Percentiles rank a stretch among this genome's conserved stretches.
Conservation (phyloP, 169 alveolate species). For the Cryptosporidium sp. region DNA sequence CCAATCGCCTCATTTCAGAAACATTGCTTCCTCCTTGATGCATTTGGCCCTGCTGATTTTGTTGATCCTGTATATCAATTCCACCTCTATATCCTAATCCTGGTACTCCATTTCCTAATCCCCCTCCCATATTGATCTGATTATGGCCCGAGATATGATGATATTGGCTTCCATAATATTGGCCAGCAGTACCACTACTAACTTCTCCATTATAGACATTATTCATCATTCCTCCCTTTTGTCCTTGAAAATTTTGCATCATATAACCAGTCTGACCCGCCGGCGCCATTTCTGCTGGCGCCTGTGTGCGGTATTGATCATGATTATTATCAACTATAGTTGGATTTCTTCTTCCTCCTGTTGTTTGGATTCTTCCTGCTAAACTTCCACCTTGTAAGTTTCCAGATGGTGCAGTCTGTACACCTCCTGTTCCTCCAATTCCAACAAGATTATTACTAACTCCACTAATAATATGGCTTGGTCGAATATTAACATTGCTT, state of each 20-base stretch:
- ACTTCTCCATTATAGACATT: background rate
- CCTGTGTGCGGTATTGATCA: background rate
- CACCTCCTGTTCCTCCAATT: conserved; percentile 8
- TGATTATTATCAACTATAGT: background rate
- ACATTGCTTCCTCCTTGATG: background rate
- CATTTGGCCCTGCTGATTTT: background rate
- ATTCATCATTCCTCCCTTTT: background rate
- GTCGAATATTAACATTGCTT: background rate
- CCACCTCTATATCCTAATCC: background rate
- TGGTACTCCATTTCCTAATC: background rate
- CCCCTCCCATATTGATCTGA: background rate
- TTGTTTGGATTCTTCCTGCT: background rate
- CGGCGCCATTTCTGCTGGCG: background rate
- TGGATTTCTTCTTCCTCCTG: background rate
- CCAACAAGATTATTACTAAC: background rate
- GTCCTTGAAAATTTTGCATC: conserved; percentile 1
- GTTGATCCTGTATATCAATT: background rate
- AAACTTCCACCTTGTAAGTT: background rate
- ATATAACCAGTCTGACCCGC: background rate
- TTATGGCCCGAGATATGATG: background rate
- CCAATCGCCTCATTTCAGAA: background rate
- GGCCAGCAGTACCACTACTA: background rate
- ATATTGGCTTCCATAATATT: background rate
- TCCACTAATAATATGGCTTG: background rate
- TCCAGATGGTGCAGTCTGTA: background rate